Base-by-base conservation (phyloP, 1,284 basidiomycete species). In the Heterobasidion irregulare region DNA sequence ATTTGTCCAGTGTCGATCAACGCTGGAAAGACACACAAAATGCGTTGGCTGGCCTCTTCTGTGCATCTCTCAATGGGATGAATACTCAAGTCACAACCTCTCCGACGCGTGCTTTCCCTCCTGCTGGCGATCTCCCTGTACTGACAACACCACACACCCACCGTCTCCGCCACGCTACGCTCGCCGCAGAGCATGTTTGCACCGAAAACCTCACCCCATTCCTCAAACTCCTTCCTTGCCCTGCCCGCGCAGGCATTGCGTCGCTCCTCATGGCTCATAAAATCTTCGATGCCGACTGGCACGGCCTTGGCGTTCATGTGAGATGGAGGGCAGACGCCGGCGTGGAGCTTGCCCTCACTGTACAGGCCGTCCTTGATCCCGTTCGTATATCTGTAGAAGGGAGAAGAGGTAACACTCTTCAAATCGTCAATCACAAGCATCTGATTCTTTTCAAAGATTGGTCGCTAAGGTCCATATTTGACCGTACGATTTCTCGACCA, bases 181-280 rank as follows among this genome's bases (percentile, higher is more conserved):
- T 91, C 9, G 88, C 89, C 4, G 91, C 84, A 7, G 89, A 94
- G 64, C 78, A 86, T 59, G 89, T 97, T 15, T 99, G 96, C 67
- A 99, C 96, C 2, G 97, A 99, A 67, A 98, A 98, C 68, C 74
- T 99, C 6, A 96, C 95, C 0, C 96, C 97, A 0, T 95, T 98
- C 70, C 78, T 98, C 55, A 94, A 95, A 65, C 83, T 98, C 6
- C 75, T 99, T 2, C 96, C 97, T 0, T 98, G 95, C 77, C 93
- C 96, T 67, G 83, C 89, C 2, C 74, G 80, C n/a, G 92, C 93
- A 0, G 96, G 96, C 9, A 78, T 98, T n/a, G 91, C 92, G 0
- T 76, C 73, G 8, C 75, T 98, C 2, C 75, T 98, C 45, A 91
- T 95, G 63, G 89, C 94, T 0, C 93, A 98, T 61, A 78, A 78